Base-by-base conservation (phyloP, 371 early-diverging fungal genomes). In the Funneliformis caledonium region DNA sequence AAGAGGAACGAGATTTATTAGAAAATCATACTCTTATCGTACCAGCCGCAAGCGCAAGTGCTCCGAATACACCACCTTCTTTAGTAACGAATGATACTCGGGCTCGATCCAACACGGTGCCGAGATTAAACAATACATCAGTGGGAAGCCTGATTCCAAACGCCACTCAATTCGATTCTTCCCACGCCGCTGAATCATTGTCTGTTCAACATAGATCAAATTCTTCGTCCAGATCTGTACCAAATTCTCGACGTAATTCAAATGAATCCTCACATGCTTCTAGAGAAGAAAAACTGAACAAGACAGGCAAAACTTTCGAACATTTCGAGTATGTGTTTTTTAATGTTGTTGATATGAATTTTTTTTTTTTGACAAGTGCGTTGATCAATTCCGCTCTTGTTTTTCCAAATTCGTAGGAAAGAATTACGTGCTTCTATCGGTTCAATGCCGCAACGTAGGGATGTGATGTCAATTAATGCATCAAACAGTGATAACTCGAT, bases 211-310 rank as follows among this genome's bases (percentile, higher is more conserved):
- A 43, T 12, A 31, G 75, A 60, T 59, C 37, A 33, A 22, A 47
- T 6, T 22, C 45, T 19, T 61, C 82, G 14, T 83, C 86, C 43
- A 78, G 83, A 31, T 86, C 87, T 42, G 81, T 86, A 9, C 86
- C 87, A 72, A 85, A 80, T 59, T 86, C 87, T 45, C 78, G 85
- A 26, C 83, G 84, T 19, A 86, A 86, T 78, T 87, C 88, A 11
- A 84, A 78, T 59, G 85, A 76, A 62, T 33, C 84, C 42, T 81
- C 82, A 37, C 81, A 83, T 12, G 52, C 78, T 42, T 42, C 78
- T 62, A 76, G 42, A 77, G 80, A 56, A 56, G 83, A 42, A 80
- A 84, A 37, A 76, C 45, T 42, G 70, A 78, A 6, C 80, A 77
- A 47, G 56, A 82, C 70, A 81, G 82, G 82, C 75, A 81, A 82